Evolutionary conservation across 2,329 filamentous ascomycete genomes (phyloP).

Genomic region (Cordyceps farinosa): DNA sequence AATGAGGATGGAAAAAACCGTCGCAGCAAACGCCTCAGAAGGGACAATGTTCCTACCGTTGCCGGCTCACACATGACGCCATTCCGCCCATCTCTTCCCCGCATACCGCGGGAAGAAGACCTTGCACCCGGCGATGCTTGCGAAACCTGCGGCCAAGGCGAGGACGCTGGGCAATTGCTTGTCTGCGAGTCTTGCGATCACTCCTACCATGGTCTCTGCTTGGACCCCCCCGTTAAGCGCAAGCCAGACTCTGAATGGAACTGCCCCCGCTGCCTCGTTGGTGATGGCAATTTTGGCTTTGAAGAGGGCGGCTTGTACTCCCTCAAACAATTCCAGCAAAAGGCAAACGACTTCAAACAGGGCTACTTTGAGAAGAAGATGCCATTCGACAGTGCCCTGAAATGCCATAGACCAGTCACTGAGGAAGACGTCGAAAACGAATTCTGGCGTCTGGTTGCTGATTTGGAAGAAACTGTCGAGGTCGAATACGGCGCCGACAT

Average conservation of each 20-base stretch:
- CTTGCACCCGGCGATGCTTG: slow-evolving; percentile 62
- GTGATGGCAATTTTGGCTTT: slow-evolving; percentile 94
- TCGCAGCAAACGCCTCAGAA: slow-evolving; percentile 89
- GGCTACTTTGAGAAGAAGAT: slow-evolving; percentile 88
- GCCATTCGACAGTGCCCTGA: slow-evolving; percentile 79
- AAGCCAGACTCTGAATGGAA: slow-evolving; percentile 91
- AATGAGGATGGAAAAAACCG: slow-evolving; percentile 66
- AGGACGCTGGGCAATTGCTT: slow-evolving; percentile 67
- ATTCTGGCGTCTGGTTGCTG: slow-evolving; percentile 94
- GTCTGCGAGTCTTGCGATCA: slow-evolving; percentile 90
- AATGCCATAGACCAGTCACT: slow-evolving; percentile 75
- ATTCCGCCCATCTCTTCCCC: slow-evolving; percentile 76
- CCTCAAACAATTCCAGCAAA: slow-evolving; percentile 91
- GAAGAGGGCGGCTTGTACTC: slow-evolving; percentile 97
- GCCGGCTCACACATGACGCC: slow-evolving; percentile 96
- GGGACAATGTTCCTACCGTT: slow-evolving; percentile 75
- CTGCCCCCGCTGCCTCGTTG: slow-evolving; percentile 89
- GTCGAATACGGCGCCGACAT: slow-evolving; percentile 98
- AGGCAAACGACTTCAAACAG: slow-evolving; percentile 91
- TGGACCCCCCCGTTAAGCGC: slow-evolving; percentile 77
- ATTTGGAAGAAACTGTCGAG: slow-evolving; percentile 91
- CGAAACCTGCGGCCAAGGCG: slow-evolving; percentile 78
- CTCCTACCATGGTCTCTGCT: slow-evolving; percentile 79
- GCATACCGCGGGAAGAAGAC: slow-evolving; percentile 55
- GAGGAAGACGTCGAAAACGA: slow-evolving; percentile 96